phyloP scores from a whole-genome alignment of 192 early-diverging fungal genomes.

The Backusella tuberculispora region DNA sequence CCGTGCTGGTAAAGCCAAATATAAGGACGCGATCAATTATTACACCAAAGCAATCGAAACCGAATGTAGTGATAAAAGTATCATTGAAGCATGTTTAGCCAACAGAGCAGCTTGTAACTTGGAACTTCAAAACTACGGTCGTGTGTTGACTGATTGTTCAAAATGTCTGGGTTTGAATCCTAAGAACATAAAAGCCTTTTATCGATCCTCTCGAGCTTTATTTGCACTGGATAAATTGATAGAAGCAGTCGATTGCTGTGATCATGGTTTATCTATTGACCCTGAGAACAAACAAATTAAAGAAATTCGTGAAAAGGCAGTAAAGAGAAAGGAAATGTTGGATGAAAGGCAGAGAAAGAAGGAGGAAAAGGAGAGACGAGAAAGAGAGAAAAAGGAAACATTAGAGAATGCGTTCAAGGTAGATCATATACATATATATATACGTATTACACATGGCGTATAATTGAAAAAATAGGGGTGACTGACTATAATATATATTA shows the following conservation, averaged over 20 bases:
- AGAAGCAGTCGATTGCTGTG: slow-evolving; percentile 88
- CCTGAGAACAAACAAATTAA: slow-evolving; percentile 48
- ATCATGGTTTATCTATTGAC: slow-evolving; percentile 70
- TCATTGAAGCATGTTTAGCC: slow-evolving; percentile 80
- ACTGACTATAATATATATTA: neutral
- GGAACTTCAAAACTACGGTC: slow-evolving; percentile 80
- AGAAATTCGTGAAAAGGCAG: slow-evolving; percentile 35
- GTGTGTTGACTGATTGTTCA: slow-evolving; percentile 88
- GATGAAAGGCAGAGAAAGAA: slow-evolving; percentile 53
- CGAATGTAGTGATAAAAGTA: slow-evolving; percentile 68
- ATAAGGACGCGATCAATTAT: slow-evolving; percentile 76
- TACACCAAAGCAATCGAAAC: slow-evolving; percentile 88
- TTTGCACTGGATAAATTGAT: slow-evolving; percentile 75
- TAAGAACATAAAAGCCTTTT: slow-evolving; percentile 91
- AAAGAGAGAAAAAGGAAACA: slow-evolving; percentile 53
- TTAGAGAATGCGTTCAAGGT: slow-evolving; percentile 58
- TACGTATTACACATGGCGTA: neutral
- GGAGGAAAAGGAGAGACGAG: slow-evolving; percentile 50
- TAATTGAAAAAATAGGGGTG: neutral
- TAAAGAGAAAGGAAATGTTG: slow-evolving; percentile 46
- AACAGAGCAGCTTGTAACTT: slow-evolving; percentile 95
- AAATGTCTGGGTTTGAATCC: slow-evolving; percentile 79
- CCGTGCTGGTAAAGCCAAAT: slow-evolving; percentile 65
- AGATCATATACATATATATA: neutral
- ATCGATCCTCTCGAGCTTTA: slow-evolving; percentile 85